Conservation (phyloP, 768 basidiomycete genomes). For the Rossbeevera mucosa region DNA sequence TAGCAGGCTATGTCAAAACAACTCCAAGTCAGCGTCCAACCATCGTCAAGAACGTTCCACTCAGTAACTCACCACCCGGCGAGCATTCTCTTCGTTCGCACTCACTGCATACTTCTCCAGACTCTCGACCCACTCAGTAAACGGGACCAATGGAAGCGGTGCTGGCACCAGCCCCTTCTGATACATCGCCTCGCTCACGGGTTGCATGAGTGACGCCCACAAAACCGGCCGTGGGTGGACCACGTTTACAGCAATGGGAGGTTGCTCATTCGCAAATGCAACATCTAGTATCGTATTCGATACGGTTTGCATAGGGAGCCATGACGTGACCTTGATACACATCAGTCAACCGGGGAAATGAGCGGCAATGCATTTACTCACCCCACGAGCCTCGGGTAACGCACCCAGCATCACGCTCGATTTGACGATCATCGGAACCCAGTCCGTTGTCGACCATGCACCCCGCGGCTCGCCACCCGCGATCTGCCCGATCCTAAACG, state of each 20-base stretch:
- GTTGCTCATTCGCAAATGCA: slow-evolving; percentile 19
- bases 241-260: slow-evolving; percentile 26
- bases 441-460: slow-evolving; percentile 34
- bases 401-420: slow-evolving; percentile 29
- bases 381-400: slow-evolving; percentile 30
- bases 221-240: slow-evolving; percentile 33
- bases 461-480: slow-evolving; percentile 32
- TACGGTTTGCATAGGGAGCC: slow-evolving; percentile 30
- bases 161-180: slow-evolving; percentile 7
- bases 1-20: not conserved
- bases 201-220: slow-evolving; percentile 23
- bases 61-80: not conserved
- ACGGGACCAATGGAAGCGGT: slow-evolving; percentile 30
- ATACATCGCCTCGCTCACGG: slow-evolving; percentile 18
- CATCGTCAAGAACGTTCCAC: not conserved
- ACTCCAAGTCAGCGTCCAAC: not conserved
- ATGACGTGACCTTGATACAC: slow-evolving; percentile 19
- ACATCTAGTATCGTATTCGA: slow-evolving; percentile 26
- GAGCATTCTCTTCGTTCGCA: not conserved
- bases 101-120: not conserved
- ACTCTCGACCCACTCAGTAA: slow-evolving; percentile 27
- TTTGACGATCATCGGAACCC: slow-evolving; percentile 36
- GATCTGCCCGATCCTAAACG: slow-evolving; percentile 37
- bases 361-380: slow-evolving; percentile 8
- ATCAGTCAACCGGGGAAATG: not conserved